Evolutionary conservation across 2,329 filamentous ascomycete genomes (phyloP).

Genomic region (Penicillium oxalicum): DNA sequence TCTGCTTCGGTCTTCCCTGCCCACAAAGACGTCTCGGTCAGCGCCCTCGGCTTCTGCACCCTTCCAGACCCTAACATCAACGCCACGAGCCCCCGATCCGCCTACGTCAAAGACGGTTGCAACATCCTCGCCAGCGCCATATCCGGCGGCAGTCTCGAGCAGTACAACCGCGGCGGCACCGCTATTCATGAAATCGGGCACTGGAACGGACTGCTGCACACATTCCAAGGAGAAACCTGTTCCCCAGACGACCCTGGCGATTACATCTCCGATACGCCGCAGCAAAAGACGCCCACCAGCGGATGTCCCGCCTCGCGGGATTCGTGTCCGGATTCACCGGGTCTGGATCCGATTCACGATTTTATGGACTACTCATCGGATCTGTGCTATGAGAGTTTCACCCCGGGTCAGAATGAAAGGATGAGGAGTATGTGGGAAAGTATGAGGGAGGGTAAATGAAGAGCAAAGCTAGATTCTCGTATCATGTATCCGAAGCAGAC

Average conservation of each 20-base stretch:
- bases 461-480: not conserved
- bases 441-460: conserved; percentile 33
- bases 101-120: conserved; percentile 51
- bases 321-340: conserved; percentile 44
- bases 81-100: conserved; percentile 28
- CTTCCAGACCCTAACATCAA: conserved; percentile 41
- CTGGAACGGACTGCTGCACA: conserved; percentile 44
- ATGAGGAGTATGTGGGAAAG: conserved; percentile 50
- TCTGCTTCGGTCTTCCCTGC: too few species aligned
- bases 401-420: conserved; percentile 43
- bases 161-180: conserved; percentile 46
- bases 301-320: conserved; percentile 50
- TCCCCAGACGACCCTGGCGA: conserved; percentile 33
- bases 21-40: conserved; percentile 17
- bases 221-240: conserved; percentile 39
- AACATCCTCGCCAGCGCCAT: conserved; percentile 53
- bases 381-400: conserved; percentile 51
- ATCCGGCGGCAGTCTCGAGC: conserved; percentile 45
- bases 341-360: conserved; percentile 51
- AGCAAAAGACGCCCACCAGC: conserved; percentile 52
- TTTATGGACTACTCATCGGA: conserved; percentile 57
- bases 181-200: conserved; percentile 45
- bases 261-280: conserved; percentile 41
- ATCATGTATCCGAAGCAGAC: not conserved
- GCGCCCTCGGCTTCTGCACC: conserved; percentile 51